Base-by-base conservation (phyloP, 148 eudicot species). In the Rhododendron kiyosumense region DNA sequence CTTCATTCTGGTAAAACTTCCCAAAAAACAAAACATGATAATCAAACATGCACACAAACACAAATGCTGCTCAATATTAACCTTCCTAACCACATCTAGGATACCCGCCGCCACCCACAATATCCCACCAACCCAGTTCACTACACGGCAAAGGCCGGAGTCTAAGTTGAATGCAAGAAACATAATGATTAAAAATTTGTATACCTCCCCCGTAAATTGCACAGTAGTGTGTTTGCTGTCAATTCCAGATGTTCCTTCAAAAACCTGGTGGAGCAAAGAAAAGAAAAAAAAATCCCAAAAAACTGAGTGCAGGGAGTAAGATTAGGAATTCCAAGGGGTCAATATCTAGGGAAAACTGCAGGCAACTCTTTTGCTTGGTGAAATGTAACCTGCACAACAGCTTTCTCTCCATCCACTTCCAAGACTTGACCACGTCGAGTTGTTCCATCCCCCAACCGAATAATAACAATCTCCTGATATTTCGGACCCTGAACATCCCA, bases 241-340 rank as follows among this genome's bases (percentile, higher is more conserved):
- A 79, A 97, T 97, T 87, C 99, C 98, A 92, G 98, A 95, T 81
- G 99, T 96, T 89, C 98, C 99, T 93, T 97, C 98, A 91, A 97
- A 97, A 63, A 97, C 99, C 99, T 97, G 91, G 81, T 82, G 81
- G 54, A 85, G 84, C 63, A 30, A 83, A 41, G 74, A 41, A 63
- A 54, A 11, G 30, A 80, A 46, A 79, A 61, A 38, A 78, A 5
- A 36, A n/a, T n/a, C 38, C 1, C 4, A 52, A 52, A 57, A 32
- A 77, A 41, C 46, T 41, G 28, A 45, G 81, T 45, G 81, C 81
- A 15, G 22, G 32, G 82, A 7, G 67, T 52, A 32, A 59, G 34
- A 20, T 24, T 22, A n/a, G 20, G 71, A 9, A 82, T 82, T 82
- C 74, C 20, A 13, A 36, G 32, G 12, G 38, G 32, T 36, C 46